phyloP scores from a whole-genome alignment of 306 rosid genomes.

The Cucumis sativus region DNA sequence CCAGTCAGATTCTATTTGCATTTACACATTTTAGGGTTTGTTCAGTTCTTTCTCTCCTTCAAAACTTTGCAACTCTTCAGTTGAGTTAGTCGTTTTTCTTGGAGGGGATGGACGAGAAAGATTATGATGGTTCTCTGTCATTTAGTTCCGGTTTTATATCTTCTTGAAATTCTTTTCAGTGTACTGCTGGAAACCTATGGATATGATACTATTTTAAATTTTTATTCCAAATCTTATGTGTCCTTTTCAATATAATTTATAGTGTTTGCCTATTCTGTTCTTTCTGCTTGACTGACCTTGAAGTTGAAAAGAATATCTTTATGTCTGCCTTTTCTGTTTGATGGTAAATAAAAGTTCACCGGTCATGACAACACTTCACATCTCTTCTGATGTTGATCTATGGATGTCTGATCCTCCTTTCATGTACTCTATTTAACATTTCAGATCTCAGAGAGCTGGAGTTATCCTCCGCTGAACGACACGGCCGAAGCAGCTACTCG shows the following conservation, averaged over 20 bases:
- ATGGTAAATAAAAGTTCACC: not conserved
- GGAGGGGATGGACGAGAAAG: not conserved
- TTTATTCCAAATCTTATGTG: not conserved
- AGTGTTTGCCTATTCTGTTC: not conserved
- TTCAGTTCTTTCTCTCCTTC: not conserved
- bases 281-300: not conserved
- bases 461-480: slow-evolving; percentile 87
- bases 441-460: slow-evolving; percentile 94
- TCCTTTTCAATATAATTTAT: not conserved
- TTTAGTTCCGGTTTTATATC: not conserved
- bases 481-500: slow-evolving; percentile 70
- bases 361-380: not conserved
- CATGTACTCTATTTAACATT: slow-evolving; percentile 9
- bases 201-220: not conserved
- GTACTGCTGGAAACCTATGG: not conserved
- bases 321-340: not conserved
- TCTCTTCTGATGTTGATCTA: not conserved
- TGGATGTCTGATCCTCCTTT: not conserved
- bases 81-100: not conserved
- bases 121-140: not conserved
- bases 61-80: not conserved
- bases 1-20: not conserved
- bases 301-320: not conserved
- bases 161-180: not conserved
- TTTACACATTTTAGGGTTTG: not conserved